phyloP scores from a whole-genome alignment of 2,329 filamentous ascomycete genomes.

The Lomentospora prolificans region DNA sequence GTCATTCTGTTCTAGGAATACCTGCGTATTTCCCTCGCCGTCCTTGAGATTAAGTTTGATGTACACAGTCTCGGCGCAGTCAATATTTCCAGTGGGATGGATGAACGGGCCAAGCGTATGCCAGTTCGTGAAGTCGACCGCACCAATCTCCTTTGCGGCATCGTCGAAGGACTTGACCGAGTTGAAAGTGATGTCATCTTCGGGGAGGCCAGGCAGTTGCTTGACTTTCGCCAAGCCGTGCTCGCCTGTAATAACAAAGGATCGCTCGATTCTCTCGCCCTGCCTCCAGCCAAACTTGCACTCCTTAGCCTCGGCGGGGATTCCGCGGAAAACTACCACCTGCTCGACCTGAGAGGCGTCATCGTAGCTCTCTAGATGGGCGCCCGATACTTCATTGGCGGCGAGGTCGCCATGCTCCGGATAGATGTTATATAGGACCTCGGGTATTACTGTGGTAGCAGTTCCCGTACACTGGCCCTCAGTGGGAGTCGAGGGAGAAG shows the following conservation, averaged over 20 bases:
- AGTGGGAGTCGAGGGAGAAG: neutral
- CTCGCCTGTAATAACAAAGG: slow-evolving; percentile 23
- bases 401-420: neutral
- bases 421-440: neutral
- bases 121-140: slow-evolving; percentile 22
- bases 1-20: slow-evolving; percentile 21
- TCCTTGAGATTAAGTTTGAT: slow-evolving; percentile 17
- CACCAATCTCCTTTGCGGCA: slow-evolving; percentile 11
- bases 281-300: slow-evolving; percentile 23
- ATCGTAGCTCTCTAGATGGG: slow-evolving; percentile 16
- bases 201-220: slow-evolving; percentile 18
- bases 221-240: slow-evolving; percentile 16
- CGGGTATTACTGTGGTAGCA: neutral
- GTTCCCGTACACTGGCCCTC: neutral
- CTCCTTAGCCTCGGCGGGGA: slow-evolving; percentile 18
- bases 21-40: slow-evolving; percentile 14
- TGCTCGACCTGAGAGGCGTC: slow-evolving; percentile 19
- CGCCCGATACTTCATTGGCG: slow-evolving; percentile 1
- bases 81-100: slow-evolving; percentile 16
- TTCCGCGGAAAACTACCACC: slow-evolving; percentile 21
- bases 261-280: slow-evolving; percentile 25
- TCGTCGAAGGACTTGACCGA: slow-evolving; percentile 16
- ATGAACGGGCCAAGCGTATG: slow-evolving; percentile 10
- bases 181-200: slow-evolving; percentile 14
- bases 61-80: slow-evolving; percentile 19